Base-by-base conservation (phyloP, 495 filamentous ascomycete genomes). In the Podospora anserina region DNA sequence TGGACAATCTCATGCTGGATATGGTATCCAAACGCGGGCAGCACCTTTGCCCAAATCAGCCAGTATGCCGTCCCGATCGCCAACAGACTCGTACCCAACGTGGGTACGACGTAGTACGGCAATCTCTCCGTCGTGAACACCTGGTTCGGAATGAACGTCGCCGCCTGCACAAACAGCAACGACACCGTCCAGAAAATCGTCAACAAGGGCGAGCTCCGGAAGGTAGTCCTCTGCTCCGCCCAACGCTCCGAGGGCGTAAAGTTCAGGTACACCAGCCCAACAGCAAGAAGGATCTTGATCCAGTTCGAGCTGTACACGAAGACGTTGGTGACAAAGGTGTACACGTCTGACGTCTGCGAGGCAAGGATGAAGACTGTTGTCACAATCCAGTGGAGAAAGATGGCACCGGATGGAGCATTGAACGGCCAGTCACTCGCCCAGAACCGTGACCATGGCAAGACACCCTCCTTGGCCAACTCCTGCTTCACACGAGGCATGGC, bases 321-420 rank as follows among this genome's bases (percentile, higher is more conserved):
- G 39, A 79, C 69, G 61, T 76, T 73, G 56, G 67, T 68, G 13
- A 72, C 65, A 68, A 75, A 81, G 61, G 63, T 68, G 71, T 73
- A 75, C 16, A 70, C 69, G 26, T 70, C 68, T 57, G 54, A 56
- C n/a, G 69, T 71, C 55, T 63, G 65, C 20, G 66, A 71, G 26
- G 72, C 85, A 20, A 88, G 79, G 80, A 90, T 84, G 67, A 89
- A 82, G 34, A 87, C 80, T 27, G 84, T 78, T 0, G 86, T 88
- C 4, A 89, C 82, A n/a, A 87, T 72, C 78, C 86, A 89, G 70
- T 90, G 87, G 68, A 88, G 79, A 55, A 90, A 83, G 20, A 90
- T 82, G 28, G 87, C 88, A 1, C 70, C 72, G 7, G 85, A 81
- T 0, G 88, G 88, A 0, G 87, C 82, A 61, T 87, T 85, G 53